Evolutionary conservation across 331 rosid species (phyloP).

Genomic region (Dryas integrifolia): DNA sequence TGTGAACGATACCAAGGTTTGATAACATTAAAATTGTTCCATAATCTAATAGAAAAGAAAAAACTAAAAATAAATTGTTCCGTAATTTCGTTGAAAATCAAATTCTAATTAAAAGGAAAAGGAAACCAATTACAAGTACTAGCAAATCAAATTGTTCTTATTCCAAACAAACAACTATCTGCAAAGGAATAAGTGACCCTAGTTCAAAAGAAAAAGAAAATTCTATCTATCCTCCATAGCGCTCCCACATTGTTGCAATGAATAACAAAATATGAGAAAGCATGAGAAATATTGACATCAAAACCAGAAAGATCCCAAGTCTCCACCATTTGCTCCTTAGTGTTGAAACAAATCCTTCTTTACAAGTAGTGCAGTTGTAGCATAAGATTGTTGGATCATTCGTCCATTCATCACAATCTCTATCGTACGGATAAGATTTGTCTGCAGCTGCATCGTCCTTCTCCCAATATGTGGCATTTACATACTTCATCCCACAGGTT

Average conservation of each 20-base stretch:
- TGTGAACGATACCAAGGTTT: too few species aligned
- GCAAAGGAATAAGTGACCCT: too few species aligned
- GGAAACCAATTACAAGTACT: too few species aligned
- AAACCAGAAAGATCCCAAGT: conserved; percentile 30
- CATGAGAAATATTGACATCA: conserved; percentile 20
- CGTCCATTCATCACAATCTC: conserved; percentile 29
- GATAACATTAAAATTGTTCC: too few species aligned
- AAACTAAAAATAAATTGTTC: too few species aligned
- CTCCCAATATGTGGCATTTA: conserved; percentile 34
- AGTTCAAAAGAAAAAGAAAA: too few species aligned
- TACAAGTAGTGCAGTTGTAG: conserved; percentile 33
- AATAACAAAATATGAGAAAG: conserved; percentile 33
- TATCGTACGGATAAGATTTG: neutral
- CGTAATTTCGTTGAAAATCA: too few species aligned
- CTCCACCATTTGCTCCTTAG: conserved; percentile 33
- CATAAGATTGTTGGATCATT: conserved; percentile 25
- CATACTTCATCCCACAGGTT: conserved; percentile 29
- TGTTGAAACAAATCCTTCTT: conserved; percentile 21
- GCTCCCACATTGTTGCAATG: conserved; percentile 21
- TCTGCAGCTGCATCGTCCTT: neutral
- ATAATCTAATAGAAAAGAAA: too few species aligned
- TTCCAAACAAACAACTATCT: too few species aligned
- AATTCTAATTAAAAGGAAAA: too few species aligned
- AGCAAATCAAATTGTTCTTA: too few species aligned
- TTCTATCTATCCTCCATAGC: conserved; percentile 5